phyloP scores from a whole-genome alignment of 345 rosid species.

The Theobroma cacao region DNA sequence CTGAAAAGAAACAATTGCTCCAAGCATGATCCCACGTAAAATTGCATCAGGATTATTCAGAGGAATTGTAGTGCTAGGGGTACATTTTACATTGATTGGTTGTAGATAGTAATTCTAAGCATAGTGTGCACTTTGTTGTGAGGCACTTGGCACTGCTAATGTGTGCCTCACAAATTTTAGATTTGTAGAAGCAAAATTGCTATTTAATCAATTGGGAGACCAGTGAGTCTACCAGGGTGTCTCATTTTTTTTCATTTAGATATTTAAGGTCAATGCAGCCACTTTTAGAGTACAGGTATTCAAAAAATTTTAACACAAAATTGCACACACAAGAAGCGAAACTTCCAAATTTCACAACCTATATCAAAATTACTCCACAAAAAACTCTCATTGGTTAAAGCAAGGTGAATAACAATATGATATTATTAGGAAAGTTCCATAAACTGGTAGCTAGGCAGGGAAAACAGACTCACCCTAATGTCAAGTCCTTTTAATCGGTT shows the following conservation, averaged over 20 bases:
- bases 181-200: background rate
- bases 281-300: background rate
- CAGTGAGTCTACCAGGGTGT: background rate
- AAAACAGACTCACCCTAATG: constrained; percentile 71
- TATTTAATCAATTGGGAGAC: background rate
- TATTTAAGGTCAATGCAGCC: background rate
- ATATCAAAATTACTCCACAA: background rate
- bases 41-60: background rate
- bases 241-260: background rate
- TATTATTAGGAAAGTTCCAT: background rate
- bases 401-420: background rate
- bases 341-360: background rate
- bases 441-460: background rate
- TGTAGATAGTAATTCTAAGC: background rate
- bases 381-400: background rate
- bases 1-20: background rate
- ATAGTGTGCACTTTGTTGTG: background rate
- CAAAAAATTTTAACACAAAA: background rate
- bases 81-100: background rate
- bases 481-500: constrained; percentile 87
- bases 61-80: background rate
- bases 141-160: background rate
- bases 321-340: background rate
- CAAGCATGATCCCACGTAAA: background rate
- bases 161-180: background rate